A percentile compares a stretch with the other conserved stretches of the same genome.
phyloP scores from a whole-genome alignment of 1,284 basidiomycete species.

The Wallemia ichthyophaga region DNA sequence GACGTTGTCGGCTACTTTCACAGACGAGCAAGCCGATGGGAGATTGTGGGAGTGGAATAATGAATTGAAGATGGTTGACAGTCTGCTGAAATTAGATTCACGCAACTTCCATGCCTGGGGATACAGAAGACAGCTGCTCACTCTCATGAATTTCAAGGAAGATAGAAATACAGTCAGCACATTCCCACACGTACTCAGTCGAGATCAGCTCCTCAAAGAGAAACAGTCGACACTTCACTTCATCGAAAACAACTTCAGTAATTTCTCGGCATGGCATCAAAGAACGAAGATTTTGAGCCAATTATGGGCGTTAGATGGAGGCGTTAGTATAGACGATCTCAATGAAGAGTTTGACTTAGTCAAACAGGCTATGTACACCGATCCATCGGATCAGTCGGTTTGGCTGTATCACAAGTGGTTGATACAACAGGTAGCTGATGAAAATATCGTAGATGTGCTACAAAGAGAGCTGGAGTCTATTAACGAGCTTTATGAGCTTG shows the following conservation, averaged over 20 bases:
- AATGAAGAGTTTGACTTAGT: constrained; percentile 60
- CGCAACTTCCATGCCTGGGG: constrained; percentile 81
- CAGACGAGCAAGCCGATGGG: constrained; percentile 20
- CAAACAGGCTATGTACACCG: constrained; percentile 80
- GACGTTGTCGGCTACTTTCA: constrained; percentile 27
- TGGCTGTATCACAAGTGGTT: constrained; percentile 98
- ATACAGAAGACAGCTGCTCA: constrained; percentile 58
- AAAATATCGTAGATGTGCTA: constrained; percentile 18
- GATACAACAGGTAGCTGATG: constrained; percentile 25
- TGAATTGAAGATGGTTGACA: constrained; percentile 58
- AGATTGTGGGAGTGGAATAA: constrained; percentile 55
- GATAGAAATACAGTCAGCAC: constrained; percentile 20
- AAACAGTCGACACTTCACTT: constrained; percentile 57
- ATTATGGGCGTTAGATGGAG: constrained; percentile 30
- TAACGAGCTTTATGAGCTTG: constrained; percentile 56
- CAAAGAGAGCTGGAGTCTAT: constrained; percentile 52
- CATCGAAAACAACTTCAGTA: constrained; percentile 82
- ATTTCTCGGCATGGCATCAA: constrained; percentile 98
- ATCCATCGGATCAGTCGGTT: constrained; percentile 79
- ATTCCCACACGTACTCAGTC: constrained; percentile 2
- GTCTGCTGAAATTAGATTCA: constrained; percentile 58
- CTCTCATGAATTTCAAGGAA: constrained; percentile 25
- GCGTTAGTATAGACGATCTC: constrained; percentile 16
- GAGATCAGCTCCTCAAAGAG: constrained; percentile 19
- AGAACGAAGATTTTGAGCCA: constrained; percentile 48